Evolutionary conservation across 2,329 filamentous ascomycete genomes (phyloP).

Genomic region (Aspergillus sp.): DNA sequence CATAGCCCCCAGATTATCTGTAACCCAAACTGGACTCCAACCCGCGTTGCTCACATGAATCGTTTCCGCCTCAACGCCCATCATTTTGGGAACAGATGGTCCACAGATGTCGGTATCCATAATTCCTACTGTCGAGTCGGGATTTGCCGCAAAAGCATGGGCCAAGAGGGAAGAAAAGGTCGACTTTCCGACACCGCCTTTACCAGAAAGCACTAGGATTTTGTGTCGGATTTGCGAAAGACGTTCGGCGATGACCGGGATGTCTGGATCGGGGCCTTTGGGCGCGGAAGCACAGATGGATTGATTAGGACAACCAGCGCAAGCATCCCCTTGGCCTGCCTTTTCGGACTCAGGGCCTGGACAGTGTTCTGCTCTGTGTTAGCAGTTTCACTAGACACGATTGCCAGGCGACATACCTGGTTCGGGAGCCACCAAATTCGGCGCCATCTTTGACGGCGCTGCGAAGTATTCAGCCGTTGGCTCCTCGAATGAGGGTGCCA

Average conservation of each 20-base stretch:
- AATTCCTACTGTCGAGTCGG: constrained; percentile 73
- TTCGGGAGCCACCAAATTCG: constrained; percentile 85
- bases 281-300: constrained; percentile 87
- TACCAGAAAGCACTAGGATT: constrained; percentile 84
- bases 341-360: constrained; percentile 62
- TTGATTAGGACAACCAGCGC: constrained; percentile 93
- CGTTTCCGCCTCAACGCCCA: constrained; percentile 89
- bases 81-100: constrained; percentile 96
- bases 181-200: constrained; percentile 94
- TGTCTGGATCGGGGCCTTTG: constrained; percentile 92
- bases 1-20: constrained; percentile 92
- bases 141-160: constrained; percentile 79
- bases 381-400: not conserved
- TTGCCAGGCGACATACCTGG: constrained; percentile 48
- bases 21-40: constrained; percentile 93
- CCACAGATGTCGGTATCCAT: constrained; percentile 99
- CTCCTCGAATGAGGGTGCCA: constrained; percentile 77
- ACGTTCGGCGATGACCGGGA: constrained; percentile 77
- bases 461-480: constrained; percentile 64
- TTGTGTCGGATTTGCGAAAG: constrained; percentile 81
- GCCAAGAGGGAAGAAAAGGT: constrained; percentile 85
- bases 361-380: constrained; percentile 63
- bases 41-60: constrained; percentile 84
- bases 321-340: constrained; percentile 66
- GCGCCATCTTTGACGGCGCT: constrained; percentile 69